Evolutionary conservation across 495 filamentous ascomycete genomes (phyloP), one percentile per base, ranked within the genome.

Genomic region (Penicillium paxilli): DNA sequence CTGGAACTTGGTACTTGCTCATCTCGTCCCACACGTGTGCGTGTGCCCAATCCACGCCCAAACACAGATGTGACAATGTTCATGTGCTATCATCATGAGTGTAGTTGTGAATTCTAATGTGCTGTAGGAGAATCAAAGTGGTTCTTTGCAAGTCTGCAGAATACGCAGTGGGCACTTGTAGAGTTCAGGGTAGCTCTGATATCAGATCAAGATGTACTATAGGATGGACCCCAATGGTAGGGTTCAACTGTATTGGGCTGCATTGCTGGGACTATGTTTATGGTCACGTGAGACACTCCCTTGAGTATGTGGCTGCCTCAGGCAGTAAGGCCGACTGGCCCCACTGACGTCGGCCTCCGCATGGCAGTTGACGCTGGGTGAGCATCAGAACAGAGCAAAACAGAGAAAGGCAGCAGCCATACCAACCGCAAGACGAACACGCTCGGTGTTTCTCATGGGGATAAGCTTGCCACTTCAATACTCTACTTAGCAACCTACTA

Each of bases 291-390:
- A n/a, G n/a, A n/a, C n/a, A n/a, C n/a, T n/a, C n/a, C n/a, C n/a
- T n/a, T n/a, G n/a, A n/a, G n/a, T n/a, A n/a, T n/a, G n/a, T n/a
- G n/a, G n/a, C n/a, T 38, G 9, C 40, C 52, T 44, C 52, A 55
- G 33, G 47, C 49, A 38, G 33, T n/a, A 49, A 54, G 57, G 37
- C n/a, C n/a, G n/a, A n/a, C n/a, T n/a, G n/a, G n/a, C 41, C 37
- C 33, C 35, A 50, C 60, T 63, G 60, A 63, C 60, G 60, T 63
- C 56, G 60, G 19, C 44, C 47, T 63, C 60, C 52, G 55, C 59
- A 58, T 62, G 42, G 52, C 19, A 40, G 40, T 42, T 40, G 25
- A 23, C 10, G 4, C 14, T 23, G 21, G 35, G 35, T 22, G 16
- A 42, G 19, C 40, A 22, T 42, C 40, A 32, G 30, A 32, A 12